Percentiles rank a stretch among this genome's conserved stretches.
These are phyloP conservation scores for Tuber aestivum DNA, from an alignment of 495 filamentous ascomycete species.

Conservation along the genomic window DNA sequence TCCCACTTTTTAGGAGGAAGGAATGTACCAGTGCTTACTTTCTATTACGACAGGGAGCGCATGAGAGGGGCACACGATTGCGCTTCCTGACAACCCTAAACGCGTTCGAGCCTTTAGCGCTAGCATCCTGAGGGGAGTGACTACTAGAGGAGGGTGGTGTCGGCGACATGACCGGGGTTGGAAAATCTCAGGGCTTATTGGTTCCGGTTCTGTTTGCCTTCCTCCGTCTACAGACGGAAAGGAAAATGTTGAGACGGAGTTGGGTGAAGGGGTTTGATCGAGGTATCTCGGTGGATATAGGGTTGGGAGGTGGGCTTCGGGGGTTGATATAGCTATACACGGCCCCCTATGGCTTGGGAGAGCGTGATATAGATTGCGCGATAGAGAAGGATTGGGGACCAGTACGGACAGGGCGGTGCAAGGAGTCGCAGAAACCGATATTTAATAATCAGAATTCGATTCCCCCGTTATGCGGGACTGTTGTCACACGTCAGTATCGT, in stretches of 20 bases:
- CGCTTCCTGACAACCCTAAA: constrained; percentile 88
- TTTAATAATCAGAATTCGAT: background rate
- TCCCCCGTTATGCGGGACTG: background rate
- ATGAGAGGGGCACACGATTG: constrained; percentile 90
- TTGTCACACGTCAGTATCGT: background rate
- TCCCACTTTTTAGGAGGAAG: constrained; percentile 16
- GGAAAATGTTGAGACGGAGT: background rate
- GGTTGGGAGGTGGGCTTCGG: background rate
- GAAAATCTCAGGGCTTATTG: background rate
- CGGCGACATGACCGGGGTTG: constrained; percentile 60
- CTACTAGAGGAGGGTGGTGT: constrained; percentile 81
- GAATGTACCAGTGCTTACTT: constrained; percentile 60
- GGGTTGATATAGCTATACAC: background rate
- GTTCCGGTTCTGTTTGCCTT: background rate
- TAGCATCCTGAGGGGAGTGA: constrained; percentile 74
- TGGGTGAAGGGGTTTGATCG: background rate
- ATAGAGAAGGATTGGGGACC: background rate
- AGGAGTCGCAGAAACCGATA: background rate
- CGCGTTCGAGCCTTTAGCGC: constrained; percentile 13
- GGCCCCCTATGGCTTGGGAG: background rate
- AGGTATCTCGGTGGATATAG: background rate
- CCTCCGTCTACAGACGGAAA: background rate
- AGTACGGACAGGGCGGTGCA: background rate
- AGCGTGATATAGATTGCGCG: background rate
- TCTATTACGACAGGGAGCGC: constrained; percentile 84